Percentiles rank a stretch among this genome's conserved stretches.
phyloP scores from a whole-genome alignment of 257 asterid species.

The Petunia axillaris region DNA sequence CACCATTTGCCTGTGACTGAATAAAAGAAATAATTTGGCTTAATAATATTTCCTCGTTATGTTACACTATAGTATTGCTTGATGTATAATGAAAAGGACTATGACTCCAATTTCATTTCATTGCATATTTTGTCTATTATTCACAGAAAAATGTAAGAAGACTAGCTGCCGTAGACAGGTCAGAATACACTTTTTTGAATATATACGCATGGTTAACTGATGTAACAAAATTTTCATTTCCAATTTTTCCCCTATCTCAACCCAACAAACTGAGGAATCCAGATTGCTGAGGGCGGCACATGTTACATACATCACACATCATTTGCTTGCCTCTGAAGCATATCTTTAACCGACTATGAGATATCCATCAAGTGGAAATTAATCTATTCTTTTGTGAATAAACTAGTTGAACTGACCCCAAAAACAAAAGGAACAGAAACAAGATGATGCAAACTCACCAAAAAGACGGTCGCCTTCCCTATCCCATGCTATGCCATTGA shows the following conservation, averaged over 20 bases:
- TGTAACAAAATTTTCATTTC: neutral
- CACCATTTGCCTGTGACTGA: conserved; percentile 53
- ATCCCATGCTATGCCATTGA: conserved; percentile 99
- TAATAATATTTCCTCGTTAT: neutral
- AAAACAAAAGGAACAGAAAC: neutral
- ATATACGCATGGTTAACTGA: neutral
- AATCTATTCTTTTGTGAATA: neutral
- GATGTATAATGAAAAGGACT: no score
- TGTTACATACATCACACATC: neutral
- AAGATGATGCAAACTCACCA: conserved; percentile 46
- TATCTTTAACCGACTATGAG: neutral
- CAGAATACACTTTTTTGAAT: neutral
- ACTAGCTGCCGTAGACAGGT: neutral
- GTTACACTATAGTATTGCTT: neutral
- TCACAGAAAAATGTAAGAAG: neutral
- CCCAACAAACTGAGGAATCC: neutral
- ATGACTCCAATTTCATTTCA: neutral
- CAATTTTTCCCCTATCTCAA: neutral
- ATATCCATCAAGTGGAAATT: neutral
- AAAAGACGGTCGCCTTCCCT: conserved; percentile 58
- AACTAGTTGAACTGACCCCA: neutral
- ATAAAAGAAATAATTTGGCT: neutral
- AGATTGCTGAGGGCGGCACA: neutral
- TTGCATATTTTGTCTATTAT: neutral
- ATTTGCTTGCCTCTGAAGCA: neutral